Conservation (phyloP, 495 filamentous ascomycete species). For the Aspergillus egyptiacus region DNA sequence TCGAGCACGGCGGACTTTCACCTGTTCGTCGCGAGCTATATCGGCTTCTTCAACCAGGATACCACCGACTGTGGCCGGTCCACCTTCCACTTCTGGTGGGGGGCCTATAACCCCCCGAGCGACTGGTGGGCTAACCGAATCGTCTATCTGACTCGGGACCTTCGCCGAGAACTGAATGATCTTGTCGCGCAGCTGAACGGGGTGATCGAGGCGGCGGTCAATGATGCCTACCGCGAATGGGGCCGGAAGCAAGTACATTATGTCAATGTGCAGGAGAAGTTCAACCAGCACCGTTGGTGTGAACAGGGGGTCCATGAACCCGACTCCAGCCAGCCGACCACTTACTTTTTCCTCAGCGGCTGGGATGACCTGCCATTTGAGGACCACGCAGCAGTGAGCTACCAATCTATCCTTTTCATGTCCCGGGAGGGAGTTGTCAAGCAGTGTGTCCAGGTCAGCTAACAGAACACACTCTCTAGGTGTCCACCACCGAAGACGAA, state of each 20-base stretch:
- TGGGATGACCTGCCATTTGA: neutral
- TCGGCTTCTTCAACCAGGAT: constrained; percentile 3
- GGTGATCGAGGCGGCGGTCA: neutral
- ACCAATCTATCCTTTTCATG: neutral
- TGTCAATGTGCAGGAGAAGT: neutral
- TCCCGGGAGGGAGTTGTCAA: too few relatives aligned
- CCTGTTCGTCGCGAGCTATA: neutral
- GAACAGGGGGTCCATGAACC: neutral
- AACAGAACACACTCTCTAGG: neutral
- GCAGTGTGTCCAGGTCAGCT: neutral
- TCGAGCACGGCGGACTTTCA: neutral
- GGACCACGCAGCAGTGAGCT: constrained; percentile 1
- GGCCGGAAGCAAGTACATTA: neutral
- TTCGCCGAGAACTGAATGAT: constrained; percentile 1
- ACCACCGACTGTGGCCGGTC: constrained; percentile 2
- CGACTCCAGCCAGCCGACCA: neutral
- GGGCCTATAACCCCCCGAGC: neutral
- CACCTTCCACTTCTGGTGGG: neutral
- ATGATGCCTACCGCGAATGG: neutral
- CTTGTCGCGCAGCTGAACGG: neutral
- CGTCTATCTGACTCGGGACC: constrained; percentile 2
- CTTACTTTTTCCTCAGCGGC: constrained; percentile 3
- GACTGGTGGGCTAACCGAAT: neutral
- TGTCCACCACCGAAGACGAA: neutral
- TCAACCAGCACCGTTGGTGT: constrained; percentile 1